Conservation (phyloP, 2,329 filamentous ascomycete species). For the Neodidymelliopsis sp. region DNA sequence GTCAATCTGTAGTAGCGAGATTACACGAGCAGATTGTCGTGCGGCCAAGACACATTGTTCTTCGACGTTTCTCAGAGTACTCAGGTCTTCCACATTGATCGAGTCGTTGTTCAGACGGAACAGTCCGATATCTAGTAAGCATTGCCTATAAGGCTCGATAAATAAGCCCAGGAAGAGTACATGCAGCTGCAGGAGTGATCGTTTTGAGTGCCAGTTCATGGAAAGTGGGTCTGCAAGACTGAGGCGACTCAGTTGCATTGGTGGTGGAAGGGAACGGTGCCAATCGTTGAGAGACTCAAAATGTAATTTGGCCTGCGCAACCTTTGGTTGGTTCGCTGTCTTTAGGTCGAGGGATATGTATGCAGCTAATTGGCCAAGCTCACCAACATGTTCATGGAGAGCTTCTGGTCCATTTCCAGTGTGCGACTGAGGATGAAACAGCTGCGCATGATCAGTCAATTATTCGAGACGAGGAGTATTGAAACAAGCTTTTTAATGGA, state of each 20-base stretch:
- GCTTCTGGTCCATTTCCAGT: background rate
- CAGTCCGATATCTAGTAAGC: constrained; percentile 8
- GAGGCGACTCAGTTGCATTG: constrained; percentile 18
- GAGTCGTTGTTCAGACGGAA: constrained; percentile 6
- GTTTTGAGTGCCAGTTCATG: constrained; percentile 11
- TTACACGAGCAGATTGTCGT: constrained; percentile 14
- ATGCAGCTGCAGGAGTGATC: constrained; percentile 17
- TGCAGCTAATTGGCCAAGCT: constrained; percentile 15
- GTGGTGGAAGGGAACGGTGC: constrained; percentile 18
- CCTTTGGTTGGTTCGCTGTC: constrained; percentile 3
- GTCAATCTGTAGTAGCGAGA: constrained; percentile 11
- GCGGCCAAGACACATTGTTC: constrained; percentile 16
- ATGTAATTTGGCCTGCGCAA: constrained; percentile 1
- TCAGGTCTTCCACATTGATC: background rate
- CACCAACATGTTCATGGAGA: constrained; percentile 7
- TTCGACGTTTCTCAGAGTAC: constrained; percentile 7
- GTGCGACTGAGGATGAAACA: constrained; percentile 2
- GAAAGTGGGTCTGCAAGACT: constrained; percentile 10
- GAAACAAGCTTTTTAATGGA: background rate
- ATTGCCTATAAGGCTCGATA: constrained; percentile 10
- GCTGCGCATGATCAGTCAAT: constrained; percentile 6
- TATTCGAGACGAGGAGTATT: background rate
- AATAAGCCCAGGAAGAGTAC: constrained; percentile 17
- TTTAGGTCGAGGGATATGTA: constrained; percentile 18
- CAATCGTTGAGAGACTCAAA: constrained; percentile 10